Base-by-base conservation (phyloP, 306 rosid genomes). In the Morella rubra region DNA sequence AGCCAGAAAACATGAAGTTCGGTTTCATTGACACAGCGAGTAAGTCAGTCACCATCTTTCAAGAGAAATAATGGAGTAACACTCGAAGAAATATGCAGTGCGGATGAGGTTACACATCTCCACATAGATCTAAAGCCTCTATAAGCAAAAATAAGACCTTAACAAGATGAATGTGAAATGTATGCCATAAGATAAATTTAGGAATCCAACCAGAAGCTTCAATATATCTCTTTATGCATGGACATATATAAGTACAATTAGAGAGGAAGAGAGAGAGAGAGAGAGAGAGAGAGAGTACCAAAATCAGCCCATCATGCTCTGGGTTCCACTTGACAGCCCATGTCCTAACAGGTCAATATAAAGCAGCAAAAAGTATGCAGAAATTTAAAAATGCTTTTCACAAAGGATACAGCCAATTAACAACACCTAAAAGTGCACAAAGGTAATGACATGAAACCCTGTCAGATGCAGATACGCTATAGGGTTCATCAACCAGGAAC, bases 311-410 rank as follows among this genome's bases (percentile, higher is more conserved):
- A 4, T 92, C 93, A 46, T 87, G 87, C 85, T 92, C 96, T 69
- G 98, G 98, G 80, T 96, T 92, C 81, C 91, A 91, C 84, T 82
- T 86, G 86, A 89, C 96, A 84, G 90, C 87, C 91, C 96, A 95
- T 19, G 98, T 88, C 97, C 99, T 95, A 75, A 76, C 9, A 76
- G 58, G 79, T 69, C 76, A 71, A 65, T 80, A 81, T 90, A 79
- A 86, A 87, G 82, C 20, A 53, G 74, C 72, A 51, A 58, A 77
- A 77, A 51, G 76, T 71, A 55, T 53, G 56, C 18, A 37, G 73
- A 49, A 67, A 71, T 64, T 49, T 58, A 11, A n/a, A n/a, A 10
- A 73, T 73, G 8, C 9, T 56, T 47, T 73, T 32, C 77, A 76
- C 20, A 69, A 41, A 71, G 50, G 56, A 75, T 70, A 46, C 1